Evolutionary conservation across 257 asterid species (phyloP), one percentile per base, ranked within the genome.

Genomic region (Verbena officinalis): DNA sequence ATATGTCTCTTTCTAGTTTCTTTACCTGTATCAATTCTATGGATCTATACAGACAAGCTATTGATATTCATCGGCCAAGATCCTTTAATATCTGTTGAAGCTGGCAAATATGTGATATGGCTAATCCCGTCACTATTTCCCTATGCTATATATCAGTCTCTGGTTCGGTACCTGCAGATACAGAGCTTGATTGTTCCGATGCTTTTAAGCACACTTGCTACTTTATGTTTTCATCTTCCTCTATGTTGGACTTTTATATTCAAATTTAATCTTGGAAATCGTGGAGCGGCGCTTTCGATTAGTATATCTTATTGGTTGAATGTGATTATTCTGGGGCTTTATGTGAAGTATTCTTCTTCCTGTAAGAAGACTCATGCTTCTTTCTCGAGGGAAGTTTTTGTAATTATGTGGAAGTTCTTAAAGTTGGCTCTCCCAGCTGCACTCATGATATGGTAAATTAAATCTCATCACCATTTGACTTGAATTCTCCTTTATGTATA

Each of bases 121-220:
- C 72, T 74, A 0, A 74, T 74, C 5, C 74, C 71, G 11, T 13
- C 75, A 9, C 42, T 74, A 13, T 62, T 74, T 51, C 75, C 75
- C 0, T 63, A 55, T 2, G 79, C 72, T 0, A 68, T 64, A 27
- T 66, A 55, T 34, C 75, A 74, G 20, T 62, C 64, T 34, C 27
- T 62, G 5, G 56, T 69, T 40, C 75, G 79, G 2, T 74, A 62
- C 14, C 44, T 62, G 68, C 62, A 62, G 64, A 69, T 57, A 4
- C 75, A 73, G 46, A 73, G 78, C 22, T 22, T 73, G 55, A 62
- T 73, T 6, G 23, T 68, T 5, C 78, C 78, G 2, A 73, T 69
- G 79, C 64, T 74, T 44, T 1, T 30, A 6, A 69, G 68, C 36
- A 55, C 72, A 0, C 31, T 62, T 0, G 59, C 46, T 7, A 40